phyloP scores from a whole-genome alignment of 257 asterid genomes.

The Phtheirospermum japonicum region DNA sequence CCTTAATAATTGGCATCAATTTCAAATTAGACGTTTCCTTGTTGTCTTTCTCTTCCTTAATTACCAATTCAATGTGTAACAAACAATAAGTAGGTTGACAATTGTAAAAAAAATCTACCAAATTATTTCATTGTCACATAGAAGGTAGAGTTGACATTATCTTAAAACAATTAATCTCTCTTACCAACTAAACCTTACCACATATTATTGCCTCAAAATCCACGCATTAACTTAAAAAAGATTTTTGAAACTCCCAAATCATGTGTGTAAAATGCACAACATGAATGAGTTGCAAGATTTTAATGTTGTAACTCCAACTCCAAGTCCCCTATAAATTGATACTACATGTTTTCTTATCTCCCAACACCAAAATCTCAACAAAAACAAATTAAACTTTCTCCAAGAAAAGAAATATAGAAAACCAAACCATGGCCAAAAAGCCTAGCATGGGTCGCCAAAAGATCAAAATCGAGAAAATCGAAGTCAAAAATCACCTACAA shows the following conservation, averaged over 20 bases:
- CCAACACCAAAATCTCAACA: conserved; percentile 2
- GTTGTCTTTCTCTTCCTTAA: conserved; percentile 19
- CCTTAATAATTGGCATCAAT: conserved; percentile 1
- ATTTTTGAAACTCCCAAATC: conserved; percentile 62
- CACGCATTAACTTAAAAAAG: conserved; percentile 34
- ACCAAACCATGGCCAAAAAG: conserved; percentile 50
- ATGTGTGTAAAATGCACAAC: conserved; percentile 27
- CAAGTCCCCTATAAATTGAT: conserved; percentile 33
- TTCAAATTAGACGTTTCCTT: conserved; percentile 13
- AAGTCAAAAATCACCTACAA: conserved; percentile 58
- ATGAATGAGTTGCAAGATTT: conserved; percentile 23
- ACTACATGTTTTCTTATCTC: not conserved
- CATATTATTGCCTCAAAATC: conserved; percentile 20
- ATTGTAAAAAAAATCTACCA: not conserved
- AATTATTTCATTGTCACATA: not conserved
- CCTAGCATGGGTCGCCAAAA: conserved; percentile 71
- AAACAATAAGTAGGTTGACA: conserved; percentile 20
- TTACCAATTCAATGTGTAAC: conserved; percentile 5
- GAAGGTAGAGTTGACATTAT: conserved; percentile 24
- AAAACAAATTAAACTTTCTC: not conserved
- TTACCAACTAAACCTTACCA: conserved; percentile 29
- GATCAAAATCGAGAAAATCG: conserved; percentile 74
- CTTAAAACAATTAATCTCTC: conserved; percentile 28
- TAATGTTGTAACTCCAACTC: conserved; percentile 9
- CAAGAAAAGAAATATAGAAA: not conserved